Conservation (phyloP, 306 rosid species). For the Astragalus glycyphyllos region DNA sequence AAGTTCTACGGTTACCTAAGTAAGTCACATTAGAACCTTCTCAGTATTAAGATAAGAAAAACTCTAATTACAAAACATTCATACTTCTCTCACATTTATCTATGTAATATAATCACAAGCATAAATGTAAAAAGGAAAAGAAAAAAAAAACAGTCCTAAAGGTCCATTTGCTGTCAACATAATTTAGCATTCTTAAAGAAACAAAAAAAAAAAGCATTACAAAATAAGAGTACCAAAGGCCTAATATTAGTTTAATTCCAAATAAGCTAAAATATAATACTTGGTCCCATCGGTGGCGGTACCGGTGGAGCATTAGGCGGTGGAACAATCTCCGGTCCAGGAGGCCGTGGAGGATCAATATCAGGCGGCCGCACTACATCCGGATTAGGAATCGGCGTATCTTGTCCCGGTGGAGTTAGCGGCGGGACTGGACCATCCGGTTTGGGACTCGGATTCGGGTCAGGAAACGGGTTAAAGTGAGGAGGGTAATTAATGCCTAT, state of each 20-base stretch:
- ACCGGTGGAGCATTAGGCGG: conserved; percentile 52
- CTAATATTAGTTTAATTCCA: not conserved
- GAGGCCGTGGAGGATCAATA: conserved; percentile 53
- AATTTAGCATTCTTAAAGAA: too few species aligned
- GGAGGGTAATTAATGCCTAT: conserved; percentile 44
- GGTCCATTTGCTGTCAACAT: too few species aligned
- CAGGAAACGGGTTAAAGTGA: conserved; percentile 18
- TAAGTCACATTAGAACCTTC: too few species aligned
- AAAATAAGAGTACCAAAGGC: too few species aligned
- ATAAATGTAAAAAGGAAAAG: too few species aligned
- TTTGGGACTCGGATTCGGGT: conserved; percentile 47
- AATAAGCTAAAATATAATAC: not conserved
- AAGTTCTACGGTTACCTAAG: too few species aligned
- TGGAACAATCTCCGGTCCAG: conserved; percentile 58
- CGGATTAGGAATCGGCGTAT: conserved; percentile 47
- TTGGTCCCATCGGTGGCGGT: conserved; percentile 48
- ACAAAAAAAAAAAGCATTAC: too few species aligned
- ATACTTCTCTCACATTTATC: too few species aligned
- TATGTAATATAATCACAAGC: too few species aligned
- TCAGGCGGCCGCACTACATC: conserved; percentile 48
- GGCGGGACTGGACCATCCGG: conserved; percentile 61
- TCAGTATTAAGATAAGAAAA: too few species aligned
- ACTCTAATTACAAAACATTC: too few species aligned
- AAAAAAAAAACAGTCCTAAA: too few species aligned
- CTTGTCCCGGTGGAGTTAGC: conserved; percentile 45